Conservation (phyloP, 2,329 filamentous ascomycete genomes). For the Aspergillus alliaceus region DNA sequence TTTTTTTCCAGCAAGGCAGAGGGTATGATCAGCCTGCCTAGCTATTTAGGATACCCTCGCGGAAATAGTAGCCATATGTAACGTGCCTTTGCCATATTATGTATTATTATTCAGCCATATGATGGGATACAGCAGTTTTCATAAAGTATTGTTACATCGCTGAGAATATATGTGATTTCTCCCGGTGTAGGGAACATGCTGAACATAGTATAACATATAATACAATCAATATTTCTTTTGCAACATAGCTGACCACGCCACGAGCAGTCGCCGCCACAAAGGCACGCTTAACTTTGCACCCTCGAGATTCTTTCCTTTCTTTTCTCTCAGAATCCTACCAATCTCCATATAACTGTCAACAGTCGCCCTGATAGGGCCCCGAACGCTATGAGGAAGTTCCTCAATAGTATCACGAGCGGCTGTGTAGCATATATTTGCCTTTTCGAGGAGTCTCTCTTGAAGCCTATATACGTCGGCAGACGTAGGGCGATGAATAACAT, state of each 20-base stretch:
- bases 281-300: background rate
- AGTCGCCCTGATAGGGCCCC: conserved; percentile 65
- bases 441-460: conserved; percentile 56
- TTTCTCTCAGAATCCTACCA: conserved; percentile 39
- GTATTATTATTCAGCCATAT: too few relatives aligned
- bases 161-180: too few relatives aligned
- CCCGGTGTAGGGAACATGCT: too few relatives aligned
- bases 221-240: too few relatives aligned
- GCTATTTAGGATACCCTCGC: too few relatives aligned
- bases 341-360: conserved; percentile 79
- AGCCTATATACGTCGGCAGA: conserved; percentile 33
- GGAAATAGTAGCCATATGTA: too few relatives aligned
- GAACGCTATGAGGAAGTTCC: conserved; percentile 58
- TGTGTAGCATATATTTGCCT: conserved; percentile 63
- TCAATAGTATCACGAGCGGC: conserved; percentile 59
- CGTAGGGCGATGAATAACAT: conserved; percentile 10
- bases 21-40: too few relatives aligned
- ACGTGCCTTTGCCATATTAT: too few relatives aligned
- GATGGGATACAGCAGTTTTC: too few relatives aligned
- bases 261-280: background rate
- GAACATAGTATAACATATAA: too few relatives aligned
- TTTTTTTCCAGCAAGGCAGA: too few relatives aligned
- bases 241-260: background rate
- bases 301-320: background rate
- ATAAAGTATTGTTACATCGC: too few relatives aligned